Conservation (phyloP, 306 rosid genomes). For the Pterocarpus macrocarpus region DNA sequence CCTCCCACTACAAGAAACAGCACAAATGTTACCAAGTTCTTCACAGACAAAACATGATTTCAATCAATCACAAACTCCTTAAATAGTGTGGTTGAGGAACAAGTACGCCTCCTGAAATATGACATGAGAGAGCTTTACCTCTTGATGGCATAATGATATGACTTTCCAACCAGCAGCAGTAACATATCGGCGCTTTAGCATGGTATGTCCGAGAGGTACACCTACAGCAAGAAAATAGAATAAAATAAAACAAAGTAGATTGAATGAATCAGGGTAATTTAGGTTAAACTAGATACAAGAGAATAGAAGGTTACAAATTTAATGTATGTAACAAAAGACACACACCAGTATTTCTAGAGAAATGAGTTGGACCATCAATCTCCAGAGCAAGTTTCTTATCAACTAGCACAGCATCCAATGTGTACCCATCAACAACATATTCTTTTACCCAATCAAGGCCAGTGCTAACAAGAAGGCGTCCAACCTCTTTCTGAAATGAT, state of each 20-base stretch:
- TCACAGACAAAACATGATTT: constrained; percentile 4
- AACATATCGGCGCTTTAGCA: constrained; percentile 78
- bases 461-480: constrained; percentile 78
- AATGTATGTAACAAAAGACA: not conserved
- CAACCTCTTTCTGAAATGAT: constrained; percentile 88
- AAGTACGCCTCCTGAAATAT: not conserved
- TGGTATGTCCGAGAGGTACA: constrained; percentile 87
- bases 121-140: constrained; percentile 63
- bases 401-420: constrained; percentile 80
- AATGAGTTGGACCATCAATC: constrained; percentile 98
- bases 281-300: constrained; percentile 27
- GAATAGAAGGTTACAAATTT: constrained; percentile 27
- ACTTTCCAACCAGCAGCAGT: constrained; percentile 90
- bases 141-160: constrained; percentile 71
- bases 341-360: constrained; percentile 92
- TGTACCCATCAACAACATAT: constrained; percentile 75
- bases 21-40: constrained; percentile 13
- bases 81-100: constrained; percentile 30
- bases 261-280: not conserved
- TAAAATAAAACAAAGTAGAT: constrained; percentile 20
- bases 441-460: constrained; percentile 90
- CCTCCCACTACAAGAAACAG: constrained; percentile 81
- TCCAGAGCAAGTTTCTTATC: constrained; percentile 90
- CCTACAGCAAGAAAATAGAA: constrained; percentile 55
- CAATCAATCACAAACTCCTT: constrained; percentile 10